These are phyloP conservation scores for Dentipellis fragilis DNA, from an alignment of 768 basidiomycete genomes.

Conservation along the genomic window DNA sequence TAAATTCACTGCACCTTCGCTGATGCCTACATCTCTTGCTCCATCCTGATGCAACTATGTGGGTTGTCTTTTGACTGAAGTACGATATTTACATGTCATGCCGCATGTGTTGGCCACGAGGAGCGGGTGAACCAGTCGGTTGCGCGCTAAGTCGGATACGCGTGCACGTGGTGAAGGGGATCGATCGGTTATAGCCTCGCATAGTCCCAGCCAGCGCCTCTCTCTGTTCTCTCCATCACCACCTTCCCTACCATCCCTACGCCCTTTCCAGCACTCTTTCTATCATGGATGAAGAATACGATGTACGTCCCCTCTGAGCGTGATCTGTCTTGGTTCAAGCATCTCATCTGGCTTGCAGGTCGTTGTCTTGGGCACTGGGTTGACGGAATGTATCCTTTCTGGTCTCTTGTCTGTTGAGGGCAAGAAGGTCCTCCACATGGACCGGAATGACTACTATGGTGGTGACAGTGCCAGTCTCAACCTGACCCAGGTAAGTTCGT, in stretches of 20 bases:
- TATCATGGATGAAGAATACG: constrained; percentile 98
- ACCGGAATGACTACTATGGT: constrained; percentile 98
- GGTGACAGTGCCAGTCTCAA: constrained; percentile 96
- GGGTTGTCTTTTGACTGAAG: neutral
- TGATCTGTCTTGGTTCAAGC: neutral
- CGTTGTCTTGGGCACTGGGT: constrained; percentile 89
- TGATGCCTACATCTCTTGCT: no score
- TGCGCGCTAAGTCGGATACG: neutral
- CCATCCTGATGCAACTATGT: no score
- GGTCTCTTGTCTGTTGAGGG: constrained; percentile 98
- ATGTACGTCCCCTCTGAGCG: constrained; percentile 40
- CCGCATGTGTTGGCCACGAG: neutral
- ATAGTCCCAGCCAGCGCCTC: neutral
- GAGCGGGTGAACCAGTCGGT: neutral
- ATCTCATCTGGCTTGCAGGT: constrained; percentile 35
- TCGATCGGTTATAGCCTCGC: neutral
- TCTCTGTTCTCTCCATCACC: constrained; percentile 8
- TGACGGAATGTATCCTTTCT: constrained; percentile 98
- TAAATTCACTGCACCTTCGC: no score
- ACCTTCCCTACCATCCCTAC: constrained; percentile 15
- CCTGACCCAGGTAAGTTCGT: constrained; percentile 73
- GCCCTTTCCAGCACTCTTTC: constrained; percentile 15
- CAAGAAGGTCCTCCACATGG: constrained; percentile 99
- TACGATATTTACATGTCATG: constrained; percentile 3
- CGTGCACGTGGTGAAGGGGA: neutral